phyloP scores from a whole-genome alignment of 257 asterid genomes.

The Scutellaria barbata region DNA sequence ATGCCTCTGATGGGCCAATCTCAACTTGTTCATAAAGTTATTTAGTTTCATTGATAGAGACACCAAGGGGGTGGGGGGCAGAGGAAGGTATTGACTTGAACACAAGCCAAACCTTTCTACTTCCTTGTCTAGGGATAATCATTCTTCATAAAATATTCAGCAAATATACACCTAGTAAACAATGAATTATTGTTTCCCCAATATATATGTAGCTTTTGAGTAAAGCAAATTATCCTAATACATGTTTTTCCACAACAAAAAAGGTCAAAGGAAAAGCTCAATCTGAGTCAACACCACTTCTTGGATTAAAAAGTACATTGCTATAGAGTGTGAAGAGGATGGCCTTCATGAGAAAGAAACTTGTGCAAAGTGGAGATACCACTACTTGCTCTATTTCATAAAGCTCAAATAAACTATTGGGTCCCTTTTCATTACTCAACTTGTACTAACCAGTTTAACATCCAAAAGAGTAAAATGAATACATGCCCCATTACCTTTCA shows the following conservation, averaged over 20 bases:
- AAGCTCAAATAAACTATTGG: slow-evolving; percentile 35
- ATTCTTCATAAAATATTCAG: slow-evolving; percentile 27
- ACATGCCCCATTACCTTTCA: slow-evolving; percentile 39
- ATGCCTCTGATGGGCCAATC: slow-evolving; percentile 63
- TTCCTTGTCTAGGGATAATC: slow-evolving; percentile 38
- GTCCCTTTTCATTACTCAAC: slow-evolving; percentile 31
- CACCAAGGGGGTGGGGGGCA: slow-evolving; percentile 35
- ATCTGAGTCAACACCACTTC: slow-evolving; percentile 58
- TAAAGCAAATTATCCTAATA: slow-evolving; percentile 60
- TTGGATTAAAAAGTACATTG: slow-evolving; percentile 34
- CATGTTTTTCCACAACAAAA: slow-evolving; percentile 51
- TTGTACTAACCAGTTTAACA: slow-evolving; percentile 27
- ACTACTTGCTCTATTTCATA: slow-evolving; percentile 45
- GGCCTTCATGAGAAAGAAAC: slow-evolving; percentile 41
- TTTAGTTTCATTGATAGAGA: slow-evolving; percentile 67
- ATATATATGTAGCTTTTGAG: slow-evolving; percentile 53
- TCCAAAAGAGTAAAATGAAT: slow-evolving; percentile 32
- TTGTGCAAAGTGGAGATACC: slow-evolving; percentile 59
- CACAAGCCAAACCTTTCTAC: slow-evolving; percentile 38
- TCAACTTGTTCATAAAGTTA: slow-evolving; percentile 79
- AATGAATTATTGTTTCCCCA: slow-evolving; percentile 53
- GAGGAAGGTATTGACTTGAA: slow-evolving; percentile 40
- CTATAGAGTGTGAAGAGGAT: slow-evolving; percentile 16
- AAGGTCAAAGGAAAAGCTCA: slow-evolving; percentile 62
- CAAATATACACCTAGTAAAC: slow-evolving; percentile 25